phyloP scores from a whole-genome alignment of 306 rosid genomes.

The Pterocarpus santalinus region DNA sequence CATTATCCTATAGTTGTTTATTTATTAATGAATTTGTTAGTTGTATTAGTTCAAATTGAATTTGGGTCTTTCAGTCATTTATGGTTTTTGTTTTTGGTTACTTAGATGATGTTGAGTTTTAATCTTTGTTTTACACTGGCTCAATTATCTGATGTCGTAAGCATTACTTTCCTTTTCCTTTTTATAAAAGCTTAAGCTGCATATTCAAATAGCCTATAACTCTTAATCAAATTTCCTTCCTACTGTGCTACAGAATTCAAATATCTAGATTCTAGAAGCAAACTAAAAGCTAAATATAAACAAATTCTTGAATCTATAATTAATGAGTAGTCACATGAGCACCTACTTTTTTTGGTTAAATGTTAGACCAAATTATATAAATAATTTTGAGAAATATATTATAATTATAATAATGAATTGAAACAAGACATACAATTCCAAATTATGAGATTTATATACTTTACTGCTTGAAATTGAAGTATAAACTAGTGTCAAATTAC shows the following conservation, averaged over 20 bases:
- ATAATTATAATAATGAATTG: background rate
- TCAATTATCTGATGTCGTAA: slow-evolving; percentile 57
- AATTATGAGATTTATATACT: no score
- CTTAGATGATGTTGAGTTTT: no score
- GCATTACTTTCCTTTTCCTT: slow-evolving; percentile 21
- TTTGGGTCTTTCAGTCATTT: no score
- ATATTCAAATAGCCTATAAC: background rate
- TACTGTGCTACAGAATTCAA: background rate
- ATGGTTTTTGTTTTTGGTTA: no score
- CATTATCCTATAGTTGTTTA: no score
- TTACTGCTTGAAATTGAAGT: background rate
- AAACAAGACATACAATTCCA: background rate
- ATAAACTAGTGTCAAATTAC: slow-evolving; percentile 11
- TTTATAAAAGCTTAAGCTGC: no score
- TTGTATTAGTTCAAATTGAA: no score
- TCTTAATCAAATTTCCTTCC: no score
- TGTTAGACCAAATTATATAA: background rate
- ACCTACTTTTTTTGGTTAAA: background rate
- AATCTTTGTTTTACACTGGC: no score
- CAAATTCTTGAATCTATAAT: background rate
- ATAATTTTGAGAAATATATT: background rate
- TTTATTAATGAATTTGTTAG: no score
- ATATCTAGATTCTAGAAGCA: background rate
- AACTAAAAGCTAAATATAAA: slow-evolving; percentile 3
- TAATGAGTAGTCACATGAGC: background rate